A percentile compares a stretch with the other conserved stretches of the same genome.
phyloP scores from a whole-genome alignment of 352 stramenopile species.

The Thalassiosira sp. region DNA sequence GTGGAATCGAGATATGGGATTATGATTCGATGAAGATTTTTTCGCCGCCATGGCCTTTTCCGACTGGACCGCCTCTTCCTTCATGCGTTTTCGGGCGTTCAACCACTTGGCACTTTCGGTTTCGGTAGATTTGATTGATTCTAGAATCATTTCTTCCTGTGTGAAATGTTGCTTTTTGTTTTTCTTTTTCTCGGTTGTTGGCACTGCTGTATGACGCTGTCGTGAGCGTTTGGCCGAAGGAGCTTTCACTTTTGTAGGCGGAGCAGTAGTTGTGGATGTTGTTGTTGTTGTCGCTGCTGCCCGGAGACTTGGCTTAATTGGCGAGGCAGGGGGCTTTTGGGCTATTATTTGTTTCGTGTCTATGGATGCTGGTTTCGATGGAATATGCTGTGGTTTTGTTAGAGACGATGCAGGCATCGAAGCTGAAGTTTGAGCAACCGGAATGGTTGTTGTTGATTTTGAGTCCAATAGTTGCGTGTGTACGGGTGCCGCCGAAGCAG shows the following conservation, averaged over 20 bases:
- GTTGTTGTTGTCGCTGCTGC: slow-evolving; percentile 16
- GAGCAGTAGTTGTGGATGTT: background rate
- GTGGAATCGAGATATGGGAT: slow-evolving; percentile 57
- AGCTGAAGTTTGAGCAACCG: background rate
- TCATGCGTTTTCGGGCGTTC: slow-evolving; percentile 60
- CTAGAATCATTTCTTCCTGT: slow-evolving; percentile 83
- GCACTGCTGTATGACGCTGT: slow-evolving; percentile 8
- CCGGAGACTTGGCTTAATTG: too few species aligned
- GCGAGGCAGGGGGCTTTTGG: background rate
- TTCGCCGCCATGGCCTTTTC: slow-evolving; percentile 16
- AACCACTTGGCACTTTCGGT: slow-evolving; percentile 79
- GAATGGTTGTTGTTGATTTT: slow-evolving; percentile 6
- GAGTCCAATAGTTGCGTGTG: background rate
- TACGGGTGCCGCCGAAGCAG: background rate
- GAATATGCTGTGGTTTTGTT: slow-evolving; percentile 1
- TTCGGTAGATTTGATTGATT: slow-evolving; percentile 74
- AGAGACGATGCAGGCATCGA: background rate
- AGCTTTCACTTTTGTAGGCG: slow-evolving; percentile 20
- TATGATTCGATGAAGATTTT: slow-evolving; percentile 43
- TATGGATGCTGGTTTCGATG: background rate
- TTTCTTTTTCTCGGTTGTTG: slow-evolving; percentile 36
- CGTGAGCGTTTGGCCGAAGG: slow-evolving; percentile 11
- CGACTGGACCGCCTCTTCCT: slow-evolving; percentile 42
- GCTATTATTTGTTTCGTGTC: background rate
- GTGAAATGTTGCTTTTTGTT: slow-evolving; percentile 52